phyloP scores from a whole-genome alignment of 2,329 filamentous ascomycete species.

The Fusarium sp. region DNA sequence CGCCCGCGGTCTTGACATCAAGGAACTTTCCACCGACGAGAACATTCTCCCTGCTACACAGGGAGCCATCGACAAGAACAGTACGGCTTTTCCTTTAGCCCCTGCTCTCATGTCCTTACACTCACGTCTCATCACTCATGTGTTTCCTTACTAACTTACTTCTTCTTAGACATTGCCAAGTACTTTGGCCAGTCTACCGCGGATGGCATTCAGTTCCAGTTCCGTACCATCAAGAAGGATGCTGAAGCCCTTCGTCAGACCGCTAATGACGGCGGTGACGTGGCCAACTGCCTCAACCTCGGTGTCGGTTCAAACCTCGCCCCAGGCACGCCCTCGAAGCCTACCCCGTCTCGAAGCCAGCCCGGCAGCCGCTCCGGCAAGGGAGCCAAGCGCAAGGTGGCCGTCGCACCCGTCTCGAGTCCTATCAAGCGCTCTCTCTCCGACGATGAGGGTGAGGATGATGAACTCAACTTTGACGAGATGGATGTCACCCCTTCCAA shows the following conservation, averaged over 20 bases:
- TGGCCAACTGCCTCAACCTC: constrained; percentile 53
- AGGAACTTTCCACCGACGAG: constrained; percentile 53
- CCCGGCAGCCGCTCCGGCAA: constrained; percentile 43
- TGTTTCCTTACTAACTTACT: neutral
- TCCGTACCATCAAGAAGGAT: constrained; percentile 66
- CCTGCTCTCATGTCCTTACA: neutral
- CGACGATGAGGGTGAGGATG: constrained; percentile 45
- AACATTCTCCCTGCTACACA: constrained; percentile 52
- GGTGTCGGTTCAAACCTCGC: constrained; percentile 39
- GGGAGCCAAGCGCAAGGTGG: constrained; percentile 43
- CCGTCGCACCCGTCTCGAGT: constrained; percentile 9
- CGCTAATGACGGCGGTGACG: constrained; percentile 58
- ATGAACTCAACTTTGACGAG: constrained; percentile 47
- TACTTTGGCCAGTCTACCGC: constrained; percentile 70
- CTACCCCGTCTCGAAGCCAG: constrained; percentile 31
- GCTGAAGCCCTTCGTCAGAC: constrained; percentile 61
- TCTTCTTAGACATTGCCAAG: constrained; percentile 65
- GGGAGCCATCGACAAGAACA: constrained; percentile 54
- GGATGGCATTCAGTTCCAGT: constrained; percentile 70
- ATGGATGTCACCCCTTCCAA: constrained; percentile 54
- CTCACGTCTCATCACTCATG: constrained; percentile 3
- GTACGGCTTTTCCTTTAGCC: constrained; percentile 47
- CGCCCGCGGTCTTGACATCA: constrained; percentile 54
- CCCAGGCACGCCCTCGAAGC: constrained; percentile 47
- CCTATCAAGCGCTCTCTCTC: constrained; percentile 44